These are phyloP conservation scores for Cadophora gregata DNA, from an alignment of 2,329 filamentous ascomycete species.

Conservation along the genomic window DNA sequence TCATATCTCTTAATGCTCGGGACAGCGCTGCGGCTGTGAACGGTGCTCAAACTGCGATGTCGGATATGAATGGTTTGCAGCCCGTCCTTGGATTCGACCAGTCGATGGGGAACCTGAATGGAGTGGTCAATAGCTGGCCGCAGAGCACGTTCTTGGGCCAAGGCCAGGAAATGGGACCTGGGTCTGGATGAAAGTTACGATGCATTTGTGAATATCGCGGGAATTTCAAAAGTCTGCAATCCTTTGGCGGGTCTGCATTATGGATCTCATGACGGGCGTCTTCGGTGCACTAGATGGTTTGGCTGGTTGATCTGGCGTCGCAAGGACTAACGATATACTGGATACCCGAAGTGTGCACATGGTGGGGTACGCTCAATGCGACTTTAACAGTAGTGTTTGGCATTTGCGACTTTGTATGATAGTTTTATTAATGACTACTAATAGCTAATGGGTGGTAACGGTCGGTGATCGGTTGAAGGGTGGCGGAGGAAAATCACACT, in stretches of 20 bases:
- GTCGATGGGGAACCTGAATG: background rate
- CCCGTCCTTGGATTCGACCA: background rate
- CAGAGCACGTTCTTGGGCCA: background rate
- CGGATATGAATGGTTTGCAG: background rate
- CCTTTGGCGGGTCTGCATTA: background rate
- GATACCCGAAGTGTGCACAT: background rate
- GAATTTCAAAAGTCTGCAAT: background rate
- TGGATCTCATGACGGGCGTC: background rate
- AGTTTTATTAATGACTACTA: background rate
- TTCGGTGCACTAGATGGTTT: background rate
- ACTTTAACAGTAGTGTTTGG: background rate
- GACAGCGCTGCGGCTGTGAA: conserved; percentile 21
- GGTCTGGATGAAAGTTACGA: too few relatives aligned
- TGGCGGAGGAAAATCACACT: too few relatives aligned
- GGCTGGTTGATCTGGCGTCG: background rate
- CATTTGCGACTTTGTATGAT: background rate
- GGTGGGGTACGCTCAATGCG: background rate
- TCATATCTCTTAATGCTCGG: conserved; percentile 43
- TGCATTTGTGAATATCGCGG: background rate
- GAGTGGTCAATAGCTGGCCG: background rate
- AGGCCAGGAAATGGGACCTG: background rate
- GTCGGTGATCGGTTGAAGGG: too few relatives aligned
- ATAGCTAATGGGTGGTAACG: background rate
- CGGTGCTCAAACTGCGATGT: conserved; percentile 19
- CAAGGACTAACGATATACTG: background rate